Percentiles rank a stretch among this genome's conserved stretches.
Conservation (phyloP, 257 asterid species). For the Echium plantagineum region DNA sequence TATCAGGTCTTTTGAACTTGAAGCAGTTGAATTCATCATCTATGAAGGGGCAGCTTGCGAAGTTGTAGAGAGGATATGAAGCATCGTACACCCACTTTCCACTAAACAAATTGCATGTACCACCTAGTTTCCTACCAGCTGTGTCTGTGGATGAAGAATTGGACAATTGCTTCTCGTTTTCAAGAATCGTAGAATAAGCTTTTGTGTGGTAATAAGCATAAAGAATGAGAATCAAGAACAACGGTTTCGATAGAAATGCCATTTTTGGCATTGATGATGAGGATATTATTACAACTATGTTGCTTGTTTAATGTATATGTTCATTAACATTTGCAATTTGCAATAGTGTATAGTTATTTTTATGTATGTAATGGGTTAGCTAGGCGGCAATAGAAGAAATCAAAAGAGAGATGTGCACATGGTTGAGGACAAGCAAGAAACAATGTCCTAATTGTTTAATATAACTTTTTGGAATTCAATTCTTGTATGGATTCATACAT, state of each 20-base stretch:
- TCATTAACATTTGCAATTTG: not conserved
- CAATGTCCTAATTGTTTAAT: not conserved
- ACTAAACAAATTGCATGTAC: constrained; percentile 48
- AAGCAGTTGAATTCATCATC: constrained; percentile 78
- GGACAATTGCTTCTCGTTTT: constrained; percentile 10
- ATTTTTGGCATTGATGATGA: constrained; percentile 7
- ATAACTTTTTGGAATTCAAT: constrained; percentile 12
- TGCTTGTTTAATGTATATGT: constrained; percentile 1
- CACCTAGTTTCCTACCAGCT: constrained; percentile 21
- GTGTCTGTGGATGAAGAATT: constrained; percentile 12
- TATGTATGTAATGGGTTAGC: not conserved
- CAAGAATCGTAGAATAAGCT: constrained; percentile 21
- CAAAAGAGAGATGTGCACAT: constrained; percentile 6
- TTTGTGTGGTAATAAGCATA: constrained; percentile 14
- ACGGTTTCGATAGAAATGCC: constrained; percentile 25
- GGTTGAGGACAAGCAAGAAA: not conserved
- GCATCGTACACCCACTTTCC: constrained; percentile 87
- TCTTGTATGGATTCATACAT: too few relatives aligned
- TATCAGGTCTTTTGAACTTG: constrained; percentile 71
- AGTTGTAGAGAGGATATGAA: constrained; percentile 76
- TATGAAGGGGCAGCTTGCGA: constrained; percentile 62
- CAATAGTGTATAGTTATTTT: not conserved
- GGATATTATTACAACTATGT: not conserved
- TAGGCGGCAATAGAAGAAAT: not conserved
- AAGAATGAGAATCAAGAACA: constrained; percentile 26